Conservation (phyloP, 129 eudicot genomes). For the Arctium lappa region DNA sequence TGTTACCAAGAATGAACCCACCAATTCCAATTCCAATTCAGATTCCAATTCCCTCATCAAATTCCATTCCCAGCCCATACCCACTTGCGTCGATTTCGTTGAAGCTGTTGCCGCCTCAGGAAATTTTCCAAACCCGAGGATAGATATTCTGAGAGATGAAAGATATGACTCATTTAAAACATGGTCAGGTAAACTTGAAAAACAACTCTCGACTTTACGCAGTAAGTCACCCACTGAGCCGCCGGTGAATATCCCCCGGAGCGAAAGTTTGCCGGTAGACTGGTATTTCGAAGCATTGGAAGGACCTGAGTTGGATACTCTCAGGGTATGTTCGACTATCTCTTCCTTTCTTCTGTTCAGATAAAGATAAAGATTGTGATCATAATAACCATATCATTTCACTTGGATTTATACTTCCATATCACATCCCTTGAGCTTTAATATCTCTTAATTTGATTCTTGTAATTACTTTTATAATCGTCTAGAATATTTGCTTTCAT, state of each 20-base stretch:
- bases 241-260: constrained; percentile 22
- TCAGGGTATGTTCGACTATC: constrained; percentile 41
- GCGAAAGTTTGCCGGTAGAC: constrained; percentile 46
- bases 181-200: constrained; percentile 72
- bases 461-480: no score
- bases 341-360: no score
- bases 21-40: neutral
- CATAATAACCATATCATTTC: no score
- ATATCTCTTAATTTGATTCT: no score
- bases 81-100: constrained; percentile 27
- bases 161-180: constrained; percentile 71
- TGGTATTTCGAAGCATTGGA: constrained; percentile 84
- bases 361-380: no score
- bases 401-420: no score
- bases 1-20: constrained; percentile 1
- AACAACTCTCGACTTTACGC: constrained; percentile 50
- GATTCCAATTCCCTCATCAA: neutral
- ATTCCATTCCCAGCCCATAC: constrained; percentile 68
- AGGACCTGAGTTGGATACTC: constrained; percentile 84
- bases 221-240: constrained; percentile 32
- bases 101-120: constrained; percentile 19
- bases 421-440: no score
- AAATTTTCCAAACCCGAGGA: constrained; percentile 19
- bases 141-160: constrained; percentile 34
- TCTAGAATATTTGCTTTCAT: no score